Conservation (phyloP, 108 stramenopile genomes). For the Cylindrotheca closterium region DNA sequence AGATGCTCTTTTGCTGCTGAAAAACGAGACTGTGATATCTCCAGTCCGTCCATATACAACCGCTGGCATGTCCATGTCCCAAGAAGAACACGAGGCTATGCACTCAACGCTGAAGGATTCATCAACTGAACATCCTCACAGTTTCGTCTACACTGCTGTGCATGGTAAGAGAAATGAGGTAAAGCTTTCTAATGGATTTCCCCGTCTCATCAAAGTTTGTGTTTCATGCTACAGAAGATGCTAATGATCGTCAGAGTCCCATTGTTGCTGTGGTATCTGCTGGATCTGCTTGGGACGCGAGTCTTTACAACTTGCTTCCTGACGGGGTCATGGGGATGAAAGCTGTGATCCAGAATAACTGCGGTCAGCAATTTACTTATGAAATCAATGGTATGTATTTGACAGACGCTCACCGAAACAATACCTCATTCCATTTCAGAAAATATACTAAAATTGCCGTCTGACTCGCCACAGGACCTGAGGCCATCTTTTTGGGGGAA, state of each 20-base stretch:
- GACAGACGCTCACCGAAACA: no score
- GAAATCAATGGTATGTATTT: no score
- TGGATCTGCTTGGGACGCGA: constrained; percentile 3
- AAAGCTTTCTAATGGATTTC: no score
- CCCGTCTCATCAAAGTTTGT: no score
- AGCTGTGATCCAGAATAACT: constrained; percentile 8
- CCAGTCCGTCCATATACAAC: constrained; percentile 1
- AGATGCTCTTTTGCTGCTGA: not conserved
- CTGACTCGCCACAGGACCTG: no score
- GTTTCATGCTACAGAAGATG: no score
- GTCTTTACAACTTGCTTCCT: not conserved
- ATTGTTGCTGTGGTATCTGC: constrained; percentile 3
- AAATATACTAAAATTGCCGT: no score
- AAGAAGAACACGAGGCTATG: constrained; percentile 9
- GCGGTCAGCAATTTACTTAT: constrained; percentile 11
- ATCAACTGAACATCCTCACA: constrained; percentile 2
- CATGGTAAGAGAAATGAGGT: no score
- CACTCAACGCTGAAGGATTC: constrained; percentile 1
- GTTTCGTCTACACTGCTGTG: constrained; percentile 1
- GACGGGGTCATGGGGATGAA: not conserved
- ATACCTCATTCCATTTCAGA: no score
- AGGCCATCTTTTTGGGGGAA: not conserved
- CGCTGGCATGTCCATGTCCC: constrained; percentile 4
- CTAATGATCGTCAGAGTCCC: not conserved
- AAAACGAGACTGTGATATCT: not conserved